A percentile compares a stretch with the other conserved stretches of the same genome.
These are phyloP conservation scores for Sarocladiaceae sp. DNA, from an alignment of 2,329 filamentous ascomycete genomes.

Conservation along the genomic window DNA sequence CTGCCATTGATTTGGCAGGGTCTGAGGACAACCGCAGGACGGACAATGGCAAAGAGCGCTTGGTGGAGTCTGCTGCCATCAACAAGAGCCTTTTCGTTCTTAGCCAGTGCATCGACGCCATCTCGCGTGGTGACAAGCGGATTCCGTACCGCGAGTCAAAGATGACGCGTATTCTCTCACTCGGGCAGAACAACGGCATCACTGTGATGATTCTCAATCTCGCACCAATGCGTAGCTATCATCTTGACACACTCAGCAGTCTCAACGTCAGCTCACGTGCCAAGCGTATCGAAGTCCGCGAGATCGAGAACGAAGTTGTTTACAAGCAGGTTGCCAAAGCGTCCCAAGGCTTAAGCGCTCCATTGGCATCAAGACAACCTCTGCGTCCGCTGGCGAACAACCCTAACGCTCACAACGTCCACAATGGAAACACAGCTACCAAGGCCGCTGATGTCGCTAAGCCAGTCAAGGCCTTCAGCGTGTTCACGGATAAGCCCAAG, in stretches of 20 bases:
- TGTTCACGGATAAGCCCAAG: conserved; percentile 73
- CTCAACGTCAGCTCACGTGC: conserved; percentile 93
- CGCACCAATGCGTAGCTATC: conserved; percentile 85
- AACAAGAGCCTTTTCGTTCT: conserved; percentile 96
- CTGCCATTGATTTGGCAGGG: conserved; percentile 90
- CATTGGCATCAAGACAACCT: conserved; percentile 62
- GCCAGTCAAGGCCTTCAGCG: conserved; percentile 78
- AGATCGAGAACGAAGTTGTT: conserved; percentile 92
- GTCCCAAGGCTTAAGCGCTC: conserved; percentile 31
- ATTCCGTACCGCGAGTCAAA: conserved; percentile 95
- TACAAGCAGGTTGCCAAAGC: conserved; percentile 69
- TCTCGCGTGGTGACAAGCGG: conserved; percentile 67
- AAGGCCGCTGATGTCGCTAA: conserved; percentile 55
- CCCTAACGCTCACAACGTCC: conserved; percentile 68
- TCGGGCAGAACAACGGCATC: conserved; percentile 92
- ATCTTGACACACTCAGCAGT: conserved; percentile 89
- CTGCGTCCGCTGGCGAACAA: conserved; percentile 67
- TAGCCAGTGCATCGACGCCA: conserved; percentile 93
- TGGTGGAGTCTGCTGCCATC: conserved; percentile 95
- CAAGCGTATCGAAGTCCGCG: conserved; percentile 92
- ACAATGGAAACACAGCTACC: conserved; percentile 45
- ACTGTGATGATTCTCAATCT: conserved; percentile 97
- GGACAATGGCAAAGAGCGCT: conserved; percentile 85
- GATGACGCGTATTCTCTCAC: conserved; percentile 89
- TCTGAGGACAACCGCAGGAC: conserved; percentile 94